Conservation (phyloP, 176 grass and related monocot species). For the Zea mays region Zm-B73-REFERENCE-NAM-5.0 NC_050102.1:182614001-182614500, state of each 20-base stretch:
- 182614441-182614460: background rate
- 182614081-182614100: background rate
- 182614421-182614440: too few species aligned
- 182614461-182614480: background rate
- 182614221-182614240: background rate
- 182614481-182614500: constrained; percentile 13
- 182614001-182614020: background rate
- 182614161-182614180: too few species aligned
- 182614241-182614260: constrained; percentile 5
- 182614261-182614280: constrained; percentile 27
- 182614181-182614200: too few species aligned
- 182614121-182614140: background rate
- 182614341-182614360: too few species aligned
- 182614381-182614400: background rate
- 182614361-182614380: too few species aligned
- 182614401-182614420: background rate
- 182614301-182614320: background rate
- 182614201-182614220: background rate
- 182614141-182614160: too few species aligned
- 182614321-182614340: background rate
- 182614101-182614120: background rate
- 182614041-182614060: background rate
- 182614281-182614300: constrained; percentile 19
- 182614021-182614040: background rate
- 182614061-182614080: background rate